phyloP scores from a whole-genome alignment of 176 grass and related monocot species.

The Rhipidocladum racemiflorum region DNA sequence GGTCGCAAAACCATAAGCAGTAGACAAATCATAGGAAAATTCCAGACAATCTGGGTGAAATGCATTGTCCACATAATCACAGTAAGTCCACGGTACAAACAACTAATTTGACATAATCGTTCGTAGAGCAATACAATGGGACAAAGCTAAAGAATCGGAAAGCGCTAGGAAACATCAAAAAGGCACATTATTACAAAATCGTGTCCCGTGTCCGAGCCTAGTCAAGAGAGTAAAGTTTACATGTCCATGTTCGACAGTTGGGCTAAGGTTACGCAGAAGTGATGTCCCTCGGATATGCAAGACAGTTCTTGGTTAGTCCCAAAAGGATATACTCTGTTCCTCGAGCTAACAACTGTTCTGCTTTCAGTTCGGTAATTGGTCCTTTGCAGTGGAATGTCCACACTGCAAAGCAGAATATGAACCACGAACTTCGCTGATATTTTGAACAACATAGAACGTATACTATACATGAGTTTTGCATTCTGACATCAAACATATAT shows the following conservation, averaged over 20 bases:
- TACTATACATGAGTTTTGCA: background rate
- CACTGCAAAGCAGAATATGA: conserved; percentile 1
- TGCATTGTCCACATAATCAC: background rate
- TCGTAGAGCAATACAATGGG: conserved; percentile 12
- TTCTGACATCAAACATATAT: conserved; percentile 31
- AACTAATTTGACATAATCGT: conserved; percentile 7
- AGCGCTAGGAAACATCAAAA: conserved; percentile 12
- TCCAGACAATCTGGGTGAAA: background rate
- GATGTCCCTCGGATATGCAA: conserved; percentile 17
- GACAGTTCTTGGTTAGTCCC: background rate
- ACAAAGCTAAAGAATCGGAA: background rate
- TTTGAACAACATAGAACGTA: background rate
- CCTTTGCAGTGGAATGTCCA: conserved; percentile 1
- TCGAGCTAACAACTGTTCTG: background rate
- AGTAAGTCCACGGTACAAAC: background rate
- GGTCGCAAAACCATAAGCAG: background rate
- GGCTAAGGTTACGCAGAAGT: background rate
- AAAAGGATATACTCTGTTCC: background rate
- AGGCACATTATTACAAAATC: conserved; percentile 45
- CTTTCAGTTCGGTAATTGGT: conserved; percentile 28
- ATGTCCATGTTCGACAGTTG: conserved; percentile 26
- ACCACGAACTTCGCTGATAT: background rate
- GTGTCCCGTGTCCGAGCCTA: conserved; percentile 9
- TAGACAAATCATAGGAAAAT: background rate
- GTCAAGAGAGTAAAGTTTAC: conserved; percentile 24